phyloP scores from a whole-genome alignment of 768 basidiomycete genomes.

The Lyophyllum semitale region DNA sequence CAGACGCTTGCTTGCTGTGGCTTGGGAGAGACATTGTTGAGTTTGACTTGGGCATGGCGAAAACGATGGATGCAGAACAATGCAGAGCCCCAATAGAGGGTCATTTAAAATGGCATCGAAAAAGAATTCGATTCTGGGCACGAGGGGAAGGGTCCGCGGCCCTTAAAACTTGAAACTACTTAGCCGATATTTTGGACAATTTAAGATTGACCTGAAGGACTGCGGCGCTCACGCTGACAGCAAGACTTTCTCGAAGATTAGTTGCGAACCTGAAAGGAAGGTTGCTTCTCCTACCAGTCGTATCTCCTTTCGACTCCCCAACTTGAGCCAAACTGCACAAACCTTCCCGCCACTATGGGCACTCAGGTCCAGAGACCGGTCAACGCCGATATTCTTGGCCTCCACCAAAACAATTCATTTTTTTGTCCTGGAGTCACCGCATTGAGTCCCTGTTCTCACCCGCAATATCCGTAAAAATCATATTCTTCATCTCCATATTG shows the following conservation, averaged over 20 bases:
- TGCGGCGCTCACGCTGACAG: constrained; percentile 48
- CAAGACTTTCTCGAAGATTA: constrained; percentile 45
- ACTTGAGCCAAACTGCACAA: constrained; percentile 27
- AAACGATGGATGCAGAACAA: constrained; percentile 23
- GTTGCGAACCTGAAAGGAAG: constrained; percentile 31
- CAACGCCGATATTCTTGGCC: constrained; percentile 27
- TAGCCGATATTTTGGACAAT: constrained; percentile 51
- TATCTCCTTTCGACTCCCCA: constrained; percentile 38
- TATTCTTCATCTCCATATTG: constrained; percentile 33
- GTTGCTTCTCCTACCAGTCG: constrained; percentile 31
- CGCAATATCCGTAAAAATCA: constrained; percentile 43
- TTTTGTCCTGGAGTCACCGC: constrained; percentile 20
- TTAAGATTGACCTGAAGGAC: constrained; percentile 52
- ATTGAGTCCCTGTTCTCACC: constrained; percentile 40
- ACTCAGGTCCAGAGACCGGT: constrained; percentile 16
- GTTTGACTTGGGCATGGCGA: constrained; percentile 44
- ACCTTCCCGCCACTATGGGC: constrained; percentile 28
- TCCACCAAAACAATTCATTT: constrained; percentile 23
- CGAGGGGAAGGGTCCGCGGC: constrained; percentile 67
- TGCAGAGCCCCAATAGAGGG: constrained; percentile 28
- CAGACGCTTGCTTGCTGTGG: constrained; percentile 34
- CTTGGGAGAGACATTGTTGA: constrained; percentile 30
- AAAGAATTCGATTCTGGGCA: constrained; percentile 70
- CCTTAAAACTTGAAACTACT: constrained; percentile 43
- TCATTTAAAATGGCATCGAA: constrained; percentile 63